Evolutionary conservation across 345 rosid species (phyloP).

Genomic region (Erysimum cheiranthoides): DNA sequence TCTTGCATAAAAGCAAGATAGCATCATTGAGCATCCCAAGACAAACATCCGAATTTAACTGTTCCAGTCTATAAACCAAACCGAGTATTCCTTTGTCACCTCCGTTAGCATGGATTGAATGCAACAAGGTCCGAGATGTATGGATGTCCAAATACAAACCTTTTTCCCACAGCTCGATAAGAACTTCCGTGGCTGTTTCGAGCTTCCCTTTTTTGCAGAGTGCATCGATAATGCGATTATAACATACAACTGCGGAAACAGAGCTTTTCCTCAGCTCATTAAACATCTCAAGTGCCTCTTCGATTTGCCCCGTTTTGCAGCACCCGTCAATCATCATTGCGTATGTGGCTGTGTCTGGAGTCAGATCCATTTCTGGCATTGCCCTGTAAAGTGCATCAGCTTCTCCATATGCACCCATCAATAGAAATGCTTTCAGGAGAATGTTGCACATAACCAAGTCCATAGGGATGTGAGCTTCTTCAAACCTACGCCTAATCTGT

Average conservation of each 20-base stretch:
- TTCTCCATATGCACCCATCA: conserved; percentile 80
- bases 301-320: conserved; percentile 66
- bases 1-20: conserved; percentile 63
- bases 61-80: conserved; percentile 55
- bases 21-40: conserved; percentile 54
- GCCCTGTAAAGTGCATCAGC: conserved; percentile 62
- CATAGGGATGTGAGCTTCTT: conserved; percentile 58
- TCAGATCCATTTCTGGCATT: conserved; percentile 64
- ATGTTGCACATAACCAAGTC: conserved; percentile 77
- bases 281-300: conserved; percentile 80
- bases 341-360: conserved; percentile 64
- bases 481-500: conserved; percentile 58
- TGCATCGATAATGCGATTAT: conserved; percentile 62
- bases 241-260: conserved; percentile 62
- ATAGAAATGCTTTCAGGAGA: conserved; percentile 69
- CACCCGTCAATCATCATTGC: conserved; percentile 63
- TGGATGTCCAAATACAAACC: conserved; percentile 53
- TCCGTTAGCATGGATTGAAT: conserved; percentile 48
- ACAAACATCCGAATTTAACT: conserved; percentile 43
- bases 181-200: conserved; percentile 63
- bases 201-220: conserved; percentile 69
- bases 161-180: conserved; percentile 60
- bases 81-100: conserved; percentile 57
- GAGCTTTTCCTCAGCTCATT: conserved; percentile 65
- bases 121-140: conserved; percentile 52